These are phyloP conservation scores for Tremellales sp. DNA, from an alignment of 1,284 basidiomycete species.

Conservation along the genomic window DNA sequence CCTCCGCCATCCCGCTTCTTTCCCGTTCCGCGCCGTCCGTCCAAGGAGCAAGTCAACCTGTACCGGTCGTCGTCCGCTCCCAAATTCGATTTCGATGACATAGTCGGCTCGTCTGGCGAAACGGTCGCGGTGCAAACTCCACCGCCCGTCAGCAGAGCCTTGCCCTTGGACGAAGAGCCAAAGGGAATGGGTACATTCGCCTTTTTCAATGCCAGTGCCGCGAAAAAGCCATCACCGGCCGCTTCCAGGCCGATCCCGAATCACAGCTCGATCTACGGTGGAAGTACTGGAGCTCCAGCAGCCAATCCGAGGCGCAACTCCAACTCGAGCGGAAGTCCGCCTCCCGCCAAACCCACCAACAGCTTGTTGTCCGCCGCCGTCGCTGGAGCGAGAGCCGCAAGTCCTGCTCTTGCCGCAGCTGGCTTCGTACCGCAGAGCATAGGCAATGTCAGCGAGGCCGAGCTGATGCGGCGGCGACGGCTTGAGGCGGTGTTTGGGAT, in stretches of 20 bases:
- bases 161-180: conserved; percentile 10
- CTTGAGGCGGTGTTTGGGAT: conserved; percentile 51
- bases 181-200: conserved; percentile 38
- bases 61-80: conserved; percentile 33
- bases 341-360: conserved; percentile 6
- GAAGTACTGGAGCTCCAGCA: not conserved
- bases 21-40: conserved; percentile 36
- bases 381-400: conserved; percentile 37
- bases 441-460: conserved; percentile 64
- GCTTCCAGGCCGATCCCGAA: not conserved
- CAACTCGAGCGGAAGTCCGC: not conserved
- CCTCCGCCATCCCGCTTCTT: conserved; percentile 45
- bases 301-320: not conserved
- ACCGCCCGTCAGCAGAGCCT: conserved; percentile 13
- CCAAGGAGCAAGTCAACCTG: conserved; percentile 35
- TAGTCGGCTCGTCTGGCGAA: conserved; percentile 34
- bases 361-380: conserved; percentile 38
- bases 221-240: not conserved
- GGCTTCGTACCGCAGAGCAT: conserved; percentile 52
- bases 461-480: conserved; percentile 71
- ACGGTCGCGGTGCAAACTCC: conserved; percentile 26
- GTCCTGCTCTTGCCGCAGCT: conserved; percentile 36
- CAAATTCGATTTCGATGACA: conserved; percentile 37
- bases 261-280: conserved; percentile 1
- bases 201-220: conserved; percentile 21